Evolutionary conservation across 495 filamentous ascomycete genomes (phyloP).

Genomic region (Talaromyces proteolyticus): DNA sequence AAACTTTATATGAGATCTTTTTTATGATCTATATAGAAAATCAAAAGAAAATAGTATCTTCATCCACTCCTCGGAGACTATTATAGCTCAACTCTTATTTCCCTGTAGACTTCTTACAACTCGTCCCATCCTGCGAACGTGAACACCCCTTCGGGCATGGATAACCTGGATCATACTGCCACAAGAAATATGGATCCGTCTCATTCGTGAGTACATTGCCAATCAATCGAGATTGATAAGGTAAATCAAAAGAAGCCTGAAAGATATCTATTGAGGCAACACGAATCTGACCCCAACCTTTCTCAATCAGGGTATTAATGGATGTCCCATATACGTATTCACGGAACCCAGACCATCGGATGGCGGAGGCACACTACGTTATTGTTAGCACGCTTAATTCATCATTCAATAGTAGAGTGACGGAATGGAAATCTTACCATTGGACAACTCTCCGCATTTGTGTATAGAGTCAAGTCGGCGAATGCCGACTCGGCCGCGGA

Average conservation of each 20-base stretch:
- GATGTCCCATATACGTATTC: constrained; percentile 50
- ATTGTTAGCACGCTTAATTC: neutral
- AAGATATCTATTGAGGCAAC: constrained; percentile 41
- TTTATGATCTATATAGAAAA: neutral
- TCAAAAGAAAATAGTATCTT: neutral
- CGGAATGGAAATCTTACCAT: constrained; percentile 26
- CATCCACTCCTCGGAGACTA: neutral
- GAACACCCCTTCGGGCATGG: constrained; percentile 41
- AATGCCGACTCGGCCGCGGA: constrained; percentile 35
- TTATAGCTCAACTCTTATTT: neutral
- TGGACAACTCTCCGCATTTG: constrained; percentile 50
- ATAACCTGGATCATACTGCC: constrained; percentile 40
- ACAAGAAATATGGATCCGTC: constrained; percentile 45
- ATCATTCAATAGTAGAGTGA: neutral
- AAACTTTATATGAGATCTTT: neutral
- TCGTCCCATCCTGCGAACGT: neutral
- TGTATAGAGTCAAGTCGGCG: constrained; percentile 43
- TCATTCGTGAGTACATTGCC: constrained; percentile 39
- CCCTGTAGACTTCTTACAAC: neutral
- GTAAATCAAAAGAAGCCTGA: constrained; percentile 29
- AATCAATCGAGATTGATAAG: constrained; percentile 26
- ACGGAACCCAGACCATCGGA: constrained; percentile 47
- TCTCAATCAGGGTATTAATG: constrained; percentile 25
- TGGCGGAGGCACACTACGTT: constrained; percentile 45
- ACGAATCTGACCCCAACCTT: constrained; percentile 46